A percentile compares a stretch with the other conserved stretches of the same genome.
Evolutionary conservation across 2,329 filamentous ascomycete genomes (phyloP).

Genomic region (Chaetomium strumarium): DNA sequence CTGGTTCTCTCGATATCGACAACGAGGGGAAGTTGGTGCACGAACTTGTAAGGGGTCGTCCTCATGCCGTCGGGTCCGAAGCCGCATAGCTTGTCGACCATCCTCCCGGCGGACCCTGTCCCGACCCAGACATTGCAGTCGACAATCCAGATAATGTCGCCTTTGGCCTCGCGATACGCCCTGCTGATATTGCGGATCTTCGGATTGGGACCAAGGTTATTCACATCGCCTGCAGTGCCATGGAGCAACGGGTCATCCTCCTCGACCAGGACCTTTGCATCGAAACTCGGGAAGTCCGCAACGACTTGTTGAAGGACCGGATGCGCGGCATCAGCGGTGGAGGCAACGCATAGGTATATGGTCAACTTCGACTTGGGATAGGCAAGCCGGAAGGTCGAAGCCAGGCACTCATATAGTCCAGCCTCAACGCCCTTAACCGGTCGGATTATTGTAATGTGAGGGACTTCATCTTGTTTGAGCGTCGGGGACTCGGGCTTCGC

Average conservation of each 20-base stretch:
- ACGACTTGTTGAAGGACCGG: slow-evolving; percentile 67
- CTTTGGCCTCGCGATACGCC: slow-evolving; percentile 81
- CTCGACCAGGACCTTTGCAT: slow-evolving; percentile 72
- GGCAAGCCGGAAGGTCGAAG: slow-evolving; percentile 73
- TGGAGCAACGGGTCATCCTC: slow-evolving; percentile 69
- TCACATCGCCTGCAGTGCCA: slow-evolving; percentile 41
- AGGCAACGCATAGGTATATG: slow-evolving; percentile 76
- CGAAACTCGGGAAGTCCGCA: slow-evolving; percentile 63
- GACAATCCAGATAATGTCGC: slow-evolving; percentile 87
- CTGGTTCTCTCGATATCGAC: slow-evolving; percentile 57
- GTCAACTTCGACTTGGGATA: slow-evolving; percentile 74
- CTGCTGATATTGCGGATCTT: slow-evolving; percentile 96
- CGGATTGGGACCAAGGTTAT: slow-evolving; percentile 84
- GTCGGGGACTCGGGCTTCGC: slow-evolving; percentile 45
- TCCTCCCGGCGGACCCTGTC: slow-evolving; percentile 70
- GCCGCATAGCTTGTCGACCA: slow-evolving; percentile 84
- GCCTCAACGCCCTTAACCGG: slow-evolving; percentile 92
- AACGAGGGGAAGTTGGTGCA: slow-evolving; percentile 86
- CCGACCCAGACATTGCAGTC: slow-evolving; percentile 96
- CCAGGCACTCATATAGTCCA: slow-evolving; percentile 84
- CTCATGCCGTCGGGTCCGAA: slow-evolving; percentile 44
- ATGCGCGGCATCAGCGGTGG: slow-evolving; percentile 68
- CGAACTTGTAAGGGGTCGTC: slow-evolving; percentile 72
- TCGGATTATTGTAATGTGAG: slow-evolving; percentile 83
- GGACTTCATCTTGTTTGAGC: slow-evolving; percentile 51